Percentiles rank a stretch among this genome's conserved stretches.
Conservation (phyloP, 352 stramenopile species). For the Detonula confervacea region DNA sequence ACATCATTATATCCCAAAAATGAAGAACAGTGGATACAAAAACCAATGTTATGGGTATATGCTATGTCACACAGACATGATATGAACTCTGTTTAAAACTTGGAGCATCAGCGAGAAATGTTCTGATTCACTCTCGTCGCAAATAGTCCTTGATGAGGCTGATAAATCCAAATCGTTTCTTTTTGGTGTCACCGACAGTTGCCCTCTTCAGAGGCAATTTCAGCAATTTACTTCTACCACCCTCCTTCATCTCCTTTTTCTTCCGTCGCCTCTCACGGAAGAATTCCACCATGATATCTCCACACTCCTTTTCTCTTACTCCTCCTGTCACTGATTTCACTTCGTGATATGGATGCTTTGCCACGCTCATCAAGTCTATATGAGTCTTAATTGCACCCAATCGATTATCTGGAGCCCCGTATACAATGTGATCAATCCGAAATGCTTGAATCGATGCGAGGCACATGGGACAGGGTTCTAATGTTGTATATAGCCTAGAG, state of each 20-base stretch:
- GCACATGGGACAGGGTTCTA: constrained; percentile 88
- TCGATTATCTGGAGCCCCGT: constrained; percentile 81
- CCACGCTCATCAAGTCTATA: constrained; percentile 70
- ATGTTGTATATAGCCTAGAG: constrained; percentile 84
- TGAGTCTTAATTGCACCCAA: constrained; percentile 77
- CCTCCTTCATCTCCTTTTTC: constrained; percentile 41
- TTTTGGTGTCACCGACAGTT: not conserved
- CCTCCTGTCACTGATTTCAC: constrained; percentile 63
- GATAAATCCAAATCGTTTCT: not conserved
- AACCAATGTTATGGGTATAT: no score
- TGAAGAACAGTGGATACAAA: no score
- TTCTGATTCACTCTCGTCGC: constrained; percentile 2
- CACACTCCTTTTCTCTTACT: constrained; percentile 64
- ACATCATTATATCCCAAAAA: no score
- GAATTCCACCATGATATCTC: constrained; percentile 71
- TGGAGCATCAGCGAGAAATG: not conserved
- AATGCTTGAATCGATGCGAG: constrained; percentile 81
- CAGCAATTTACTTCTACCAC: not conserved
- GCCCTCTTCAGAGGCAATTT: constrained; percentile 6
- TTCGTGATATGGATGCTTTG: constrained; percentile 80
- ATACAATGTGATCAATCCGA: constrained; percentile 82
- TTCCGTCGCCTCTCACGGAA: constrained; percentile 70
- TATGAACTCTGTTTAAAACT: no score
- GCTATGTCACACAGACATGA: no score
- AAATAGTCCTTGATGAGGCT: not conserved